A percentile compares a stretch with the other conserved stretches of the same genome.
phyloP scores from a whole-genome alignment of 306 rosid genomes.

The Sphenostylis stenocarpa region DNA sequence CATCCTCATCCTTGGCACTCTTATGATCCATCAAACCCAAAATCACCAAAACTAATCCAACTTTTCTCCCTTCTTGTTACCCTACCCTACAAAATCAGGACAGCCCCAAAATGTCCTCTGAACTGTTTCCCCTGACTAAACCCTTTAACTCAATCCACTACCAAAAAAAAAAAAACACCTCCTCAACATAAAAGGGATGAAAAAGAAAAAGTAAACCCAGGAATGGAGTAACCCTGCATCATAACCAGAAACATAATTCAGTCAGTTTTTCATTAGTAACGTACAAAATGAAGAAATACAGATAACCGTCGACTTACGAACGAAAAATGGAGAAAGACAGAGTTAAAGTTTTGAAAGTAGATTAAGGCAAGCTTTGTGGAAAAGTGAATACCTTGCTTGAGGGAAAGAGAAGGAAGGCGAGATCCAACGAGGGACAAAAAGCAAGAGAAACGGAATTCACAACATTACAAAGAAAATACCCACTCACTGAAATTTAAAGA shows the following conservation, averaged over 20 bases:
- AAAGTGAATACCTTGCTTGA: conserved; percentile 43
- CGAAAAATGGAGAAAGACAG: conserved; percentile 8
- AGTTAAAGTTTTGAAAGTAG: conserved; percentile 8
- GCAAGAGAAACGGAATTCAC: conserved; percentile 30
- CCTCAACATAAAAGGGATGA: background rate
- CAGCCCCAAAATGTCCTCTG: conserved; percentile 8
- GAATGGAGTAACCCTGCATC: conserved; percentile 39
- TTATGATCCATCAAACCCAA: conserved; percentile 54
- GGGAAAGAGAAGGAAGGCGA: conserved; percentile 52
- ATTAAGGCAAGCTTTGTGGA: conserved; percentile 1
- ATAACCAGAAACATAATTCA: conserved; percentile 25
- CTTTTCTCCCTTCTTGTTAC: background rate
- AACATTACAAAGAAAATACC: conserved; percentile 40
- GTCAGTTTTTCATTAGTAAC: no score
- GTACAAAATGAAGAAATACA: background rate
- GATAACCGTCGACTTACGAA: background rate
- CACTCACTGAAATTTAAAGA: conserved; percentile 20
- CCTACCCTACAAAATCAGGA: conserved; percentile 24
- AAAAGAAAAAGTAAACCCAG: background rate
- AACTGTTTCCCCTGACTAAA: conserved; percentile 28
- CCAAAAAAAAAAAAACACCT: conserved; percentile 16
- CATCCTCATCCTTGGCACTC: conserved; percentile 36
- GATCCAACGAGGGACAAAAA: conserved; percentile 63
- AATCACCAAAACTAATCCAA: conserved; percentile 37
- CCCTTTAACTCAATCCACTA: conserved; percentile 41